Percentiles rank a stretch among this genome's conserved stretches.
Conservation (phyloP, 306 rosid species). For the Prunus padus region DNA sequence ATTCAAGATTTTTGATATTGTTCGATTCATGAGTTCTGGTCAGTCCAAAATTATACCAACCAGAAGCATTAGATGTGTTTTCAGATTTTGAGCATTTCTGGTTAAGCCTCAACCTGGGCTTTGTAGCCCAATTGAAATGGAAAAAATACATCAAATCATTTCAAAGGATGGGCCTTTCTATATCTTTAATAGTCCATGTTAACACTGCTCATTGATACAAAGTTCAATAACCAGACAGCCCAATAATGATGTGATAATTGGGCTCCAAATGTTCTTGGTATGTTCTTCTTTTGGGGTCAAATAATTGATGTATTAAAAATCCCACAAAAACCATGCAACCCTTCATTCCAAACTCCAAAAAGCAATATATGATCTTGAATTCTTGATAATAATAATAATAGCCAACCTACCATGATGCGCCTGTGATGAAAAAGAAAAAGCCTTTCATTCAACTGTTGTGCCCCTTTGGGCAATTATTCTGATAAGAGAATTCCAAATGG, state of each 20-base stretch:
- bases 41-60: constrained; percentile 24
- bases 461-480: neutral
- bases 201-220: neutral
- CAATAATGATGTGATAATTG: neutral
- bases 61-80: neutral
- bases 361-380: no score
- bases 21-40: constrained; percentile 22
- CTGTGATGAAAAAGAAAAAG: no score
- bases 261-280: neutral
- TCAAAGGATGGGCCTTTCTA: neutral
- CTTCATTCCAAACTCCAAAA: neutral
- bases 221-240: no score
- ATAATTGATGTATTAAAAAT: neutral
- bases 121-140: neutral
- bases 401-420: no score
- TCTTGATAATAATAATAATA: no score
- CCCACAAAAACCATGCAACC: neutral
- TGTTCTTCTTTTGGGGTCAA: neutral
- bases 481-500: neutral
- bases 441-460: no score
- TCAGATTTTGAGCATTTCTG: constrained; percentile 2
- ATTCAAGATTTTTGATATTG: constrained; percentile 12
- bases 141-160: neutral
- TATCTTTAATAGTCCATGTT: neutral
- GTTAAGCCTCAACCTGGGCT: neutral